These are phyloP conservation scores for Vaccinium macrocarpon DNA, from an alignment of 148 eudicot genomes.

Conservation along the genomic window DNA sequence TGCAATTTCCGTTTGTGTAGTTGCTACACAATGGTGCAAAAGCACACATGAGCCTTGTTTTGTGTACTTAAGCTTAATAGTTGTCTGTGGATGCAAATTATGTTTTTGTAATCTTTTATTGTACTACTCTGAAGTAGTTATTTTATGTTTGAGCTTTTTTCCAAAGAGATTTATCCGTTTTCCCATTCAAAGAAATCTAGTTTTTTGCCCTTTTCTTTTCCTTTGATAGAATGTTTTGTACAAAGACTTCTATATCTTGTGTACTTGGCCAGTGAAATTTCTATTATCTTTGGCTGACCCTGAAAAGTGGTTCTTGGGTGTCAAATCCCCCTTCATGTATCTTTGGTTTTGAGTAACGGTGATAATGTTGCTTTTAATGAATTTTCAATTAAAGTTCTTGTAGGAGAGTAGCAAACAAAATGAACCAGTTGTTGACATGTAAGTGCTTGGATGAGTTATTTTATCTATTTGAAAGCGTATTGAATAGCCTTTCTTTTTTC, in stretches of 20 bases:
- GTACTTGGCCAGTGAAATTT: not conserved
- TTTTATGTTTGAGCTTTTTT: not conserved
- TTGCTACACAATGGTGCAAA: not conserved
- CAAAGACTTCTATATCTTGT: not conserved
- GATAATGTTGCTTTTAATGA: not conserved
- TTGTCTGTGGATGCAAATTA: not conserved
- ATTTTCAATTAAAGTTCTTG: not conserved
- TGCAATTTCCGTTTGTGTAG: not conserved
- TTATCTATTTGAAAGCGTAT: conserved; percentile 8
- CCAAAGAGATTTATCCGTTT: not conserved
- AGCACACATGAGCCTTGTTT: not conserved
- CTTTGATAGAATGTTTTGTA: conserved; percentile 4
- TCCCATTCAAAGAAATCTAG: not conserved
- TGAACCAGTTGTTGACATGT: not conserved
- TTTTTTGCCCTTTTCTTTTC: not conserved
- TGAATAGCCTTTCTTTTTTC: conserved; percentile 21
- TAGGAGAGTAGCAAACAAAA: conserved; percentile 1
- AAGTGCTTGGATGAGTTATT: not conserved
- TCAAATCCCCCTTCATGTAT: not conserved
- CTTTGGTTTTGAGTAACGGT: not conserved
- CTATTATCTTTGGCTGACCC: not conserved
- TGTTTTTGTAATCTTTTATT: not conserved
- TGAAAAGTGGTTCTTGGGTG: not conserved
- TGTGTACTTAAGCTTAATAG: not conserved
- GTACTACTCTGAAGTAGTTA: not conserved